A percentile compares a stretch with the other conserved stretches of the same genome.
phyloP scores from a whole-genome alignment of 2,329 filamentous ascomycete species.

The Trichoderma sp. region DNA sequence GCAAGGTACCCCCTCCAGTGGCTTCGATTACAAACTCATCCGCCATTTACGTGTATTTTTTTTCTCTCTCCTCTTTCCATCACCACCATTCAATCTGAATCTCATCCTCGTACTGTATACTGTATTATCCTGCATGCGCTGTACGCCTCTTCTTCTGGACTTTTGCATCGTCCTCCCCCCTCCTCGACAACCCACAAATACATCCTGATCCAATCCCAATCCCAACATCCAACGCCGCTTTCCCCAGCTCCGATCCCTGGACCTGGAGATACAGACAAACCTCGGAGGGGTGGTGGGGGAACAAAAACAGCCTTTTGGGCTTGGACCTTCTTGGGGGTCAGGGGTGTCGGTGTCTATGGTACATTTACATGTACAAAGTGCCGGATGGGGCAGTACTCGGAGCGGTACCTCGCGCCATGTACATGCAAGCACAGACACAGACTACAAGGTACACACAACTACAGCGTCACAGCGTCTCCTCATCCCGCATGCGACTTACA shows the following conservation, averaged over 20 bases:
- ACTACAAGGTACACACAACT: too few species aligned
- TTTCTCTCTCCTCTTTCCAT: neutral
- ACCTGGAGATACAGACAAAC: neutral
- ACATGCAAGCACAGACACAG: too few species aligned
- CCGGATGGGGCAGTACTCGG: neutral
- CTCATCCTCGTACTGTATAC: neutral
- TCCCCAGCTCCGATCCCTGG: neutral
- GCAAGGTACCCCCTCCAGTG: neutral
- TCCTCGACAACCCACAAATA: neutral
- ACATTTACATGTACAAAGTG: neutral
- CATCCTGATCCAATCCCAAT: neutral
- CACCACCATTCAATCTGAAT: neutral
- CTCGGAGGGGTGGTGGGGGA: neutral
- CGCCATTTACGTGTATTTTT: neutral
- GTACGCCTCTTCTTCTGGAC: neutral
- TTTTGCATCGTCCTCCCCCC: neutral
- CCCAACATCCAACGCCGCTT: neutral
- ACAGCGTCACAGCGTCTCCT: neutral
- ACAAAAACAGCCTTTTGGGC: neutral
- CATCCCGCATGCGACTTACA: constrained; percentile 5
- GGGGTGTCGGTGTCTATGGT: neutral
- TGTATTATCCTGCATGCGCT: neutral
- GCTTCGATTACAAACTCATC: neutral
- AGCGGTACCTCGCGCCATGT: neutral
- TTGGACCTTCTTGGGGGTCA: neutral